phyloP scores from a whole-genome alignment of 2,329 filamentous ascomycete species.

The Bipolaris victoriae region DNA sequence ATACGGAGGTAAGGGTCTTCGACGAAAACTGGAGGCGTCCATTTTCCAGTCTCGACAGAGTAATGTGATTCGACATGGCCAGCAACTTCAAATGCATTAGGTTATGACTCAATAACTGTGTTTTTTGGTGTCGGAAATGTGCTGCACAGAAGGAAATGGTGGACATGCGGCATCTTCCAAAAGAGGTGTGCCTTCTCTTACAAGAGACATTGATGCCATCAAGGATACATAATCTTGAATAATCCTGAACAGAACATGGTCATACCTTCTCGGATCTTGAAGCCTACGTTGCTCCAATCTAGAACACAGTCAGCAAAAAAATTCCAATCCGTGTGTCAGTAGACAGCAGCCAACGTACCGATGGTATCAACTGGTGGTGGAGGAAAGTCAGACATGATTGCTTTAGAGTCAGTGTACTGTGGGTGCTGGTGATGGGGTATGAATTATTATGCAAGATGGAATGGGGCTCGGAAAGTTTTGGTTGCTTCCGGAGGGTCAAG shows the following conservation, averaged over 20 bases:
- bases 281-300: conserved; percentile 94
- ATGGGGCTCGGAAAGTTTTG: conserved; percentile 17
- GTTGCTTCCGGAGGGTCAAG: conserved; percentile 23
- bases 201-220: neutral
- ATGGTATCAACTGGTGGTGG: conserved; percentile 80
- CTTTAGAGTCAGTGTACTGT: conserved; percentile 1
- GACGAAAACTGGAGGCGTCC: conserved; percentile 80
- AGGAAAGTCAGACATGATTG: conserved; percentile 57
- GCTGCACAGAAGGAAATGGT: neutral
- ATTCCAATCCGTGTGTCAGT: neutral
- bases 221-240: neutral
- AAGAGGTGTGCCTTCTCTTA: neutral
- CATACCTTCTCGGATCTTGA: conserved; percentile 86
- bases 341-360: conserved; percentile 51
- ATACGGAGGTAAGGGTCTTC: conserved; percentile 83
- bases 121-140: neutral
- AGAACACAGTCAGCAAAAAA: conserved; percentile 18
- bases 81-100: conserved; percentile 67
- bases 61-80: conserved; percentile 92
- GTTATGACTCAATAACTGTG: neutral
- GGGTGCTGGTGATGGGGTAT: conserved; percentile 11
- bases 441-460: conserved; percentile 13
- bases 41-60: conserved; percentile 73
- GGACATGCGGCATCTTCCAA: neutral
- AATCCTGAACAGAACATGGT: neutral